Evolutionary conservation across 768 basidiomycete species (phyloP).

Genomic region (Hericium erinaceus): DNA sequence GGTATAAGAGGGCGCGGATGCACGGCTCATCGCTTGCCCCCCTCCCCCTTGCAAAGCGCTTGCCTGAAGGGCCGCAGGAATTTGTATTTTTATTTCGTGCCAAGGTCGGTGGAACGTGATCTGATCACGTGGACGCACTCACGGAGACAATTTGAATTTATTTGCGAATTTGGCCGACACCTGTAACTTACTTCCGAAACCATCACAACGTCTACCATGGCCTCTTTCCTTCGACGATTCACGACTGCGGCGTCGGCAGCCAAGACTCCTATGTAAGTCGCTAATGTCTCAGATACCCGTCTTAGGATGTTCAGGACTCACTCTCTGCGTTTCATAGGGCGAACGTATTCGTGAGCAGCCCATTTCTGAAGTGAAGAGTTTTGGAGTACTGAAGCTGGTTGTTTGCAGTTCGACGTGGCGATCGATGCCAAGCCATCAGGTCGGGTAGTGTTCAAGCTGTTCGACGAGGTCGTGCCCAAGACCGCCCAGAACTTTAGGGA

Average conservation of each 20-base stretch:
- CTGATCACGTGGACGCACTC: too few species aligned
- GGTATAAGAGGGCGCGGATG: too few species aligned
- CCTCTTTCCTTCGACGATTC: conserved; percentile 16
- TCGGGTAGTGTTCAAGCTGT: conserved; percentile 79
- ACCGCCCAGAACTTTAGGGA: conserved; percentile 85
- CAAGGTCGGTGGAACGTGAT: too few species aligned
- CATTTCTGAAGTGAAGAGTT: too few species aligned
- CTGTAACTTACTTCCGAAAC: neutral
- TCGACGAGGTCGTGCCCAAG: conserved; percentile 65
- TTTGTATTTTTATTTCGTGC: too few species aligned
- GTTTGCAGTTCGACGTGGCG: conserved; percentile 54
- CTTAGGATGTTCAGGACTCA: neutral
- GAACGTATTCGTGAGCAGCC: conserved; percentile 30
- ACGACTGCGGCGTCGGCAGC: conserved; percentile 13
- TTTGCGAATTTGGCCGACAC: too few species aligned
- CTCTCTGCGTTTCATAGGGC: conserved; percentile 11
- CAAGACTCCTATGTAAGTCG: conserved; percentile 10
- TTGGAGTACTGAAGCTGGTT: too few species aligned
- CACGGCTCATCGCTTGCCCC: too few species aligned
- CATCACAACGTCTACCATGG: conserved; percentile 9
- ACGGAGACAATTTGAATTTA: too few species aligned
- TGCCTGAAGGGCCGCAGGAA: too few species aligned
- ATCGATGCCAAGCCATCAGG: conserved; percentile 34
- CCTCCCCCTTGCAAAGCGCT: too few species aligned
- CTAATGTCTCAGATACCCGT: neutral